Base-by-base conservation (phyloP, 192 early-diverging fungal genomes). In the Coemansia aciculifera region DNA sequence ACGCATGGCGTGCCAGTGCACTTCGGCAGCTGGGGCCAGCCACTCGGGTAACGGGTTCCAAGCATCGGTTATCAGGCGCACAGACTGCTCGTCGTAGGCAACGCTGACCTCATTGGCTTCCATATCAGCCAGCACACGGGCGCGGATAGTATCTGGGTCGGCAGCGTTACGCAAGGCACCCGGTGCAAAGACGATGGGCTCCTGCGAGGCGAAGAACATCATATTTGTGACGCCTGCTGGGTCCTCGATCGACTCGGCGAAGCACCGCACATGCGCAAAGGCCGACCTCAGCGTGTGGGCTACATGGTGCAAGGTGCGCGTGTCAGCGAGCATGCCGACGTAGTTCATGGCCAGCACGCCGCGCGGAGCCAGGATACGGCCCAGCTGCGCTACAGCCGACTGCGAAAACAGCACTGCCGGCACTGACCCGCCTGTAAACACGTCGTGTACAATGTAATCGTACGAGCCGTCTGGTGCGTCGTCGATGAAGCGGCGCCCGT, bases 351-450 rank as follows among this genome's bases (percentile, higher is more conserved):
- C 90, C 59, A 97, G 76, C 24, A 95, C 77, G 23, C 95, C 95
- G 73, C 90, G 84, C 3, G 85, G 76, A 63, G 88, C 89, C 57
- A 97, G 69, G 32, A 94, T 88, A 24, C 87, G 75, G 51, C 83
- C 79, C 71, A 91, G 77, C 9, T 88, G 84, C 59, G 74, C 62
- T 5, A 95, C 62, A 0, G 91, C 89, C 67, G 94, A 89, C 21
- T 88, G 75, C 6, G 91, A 89, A 71, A 94, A 94, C 71, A 97
- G 79, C 2, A 73, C 46, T 3, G 84, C 73, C 5, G 92, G 89
- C 3, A 95, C 90, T 3, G 87, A 85, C 0, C 95, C 95, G 46
- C 94, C 94, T 0, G 94, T 93, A 72, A 97, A 97, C n/a, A 97
- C 92, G 77, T 97, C 95, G 72, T 95, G 95, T 13, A 95, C 75